Base-by-base conservation (phyloP, 495 filamentous ascomycete genomes). In the Penicillium daleae region DNA sequence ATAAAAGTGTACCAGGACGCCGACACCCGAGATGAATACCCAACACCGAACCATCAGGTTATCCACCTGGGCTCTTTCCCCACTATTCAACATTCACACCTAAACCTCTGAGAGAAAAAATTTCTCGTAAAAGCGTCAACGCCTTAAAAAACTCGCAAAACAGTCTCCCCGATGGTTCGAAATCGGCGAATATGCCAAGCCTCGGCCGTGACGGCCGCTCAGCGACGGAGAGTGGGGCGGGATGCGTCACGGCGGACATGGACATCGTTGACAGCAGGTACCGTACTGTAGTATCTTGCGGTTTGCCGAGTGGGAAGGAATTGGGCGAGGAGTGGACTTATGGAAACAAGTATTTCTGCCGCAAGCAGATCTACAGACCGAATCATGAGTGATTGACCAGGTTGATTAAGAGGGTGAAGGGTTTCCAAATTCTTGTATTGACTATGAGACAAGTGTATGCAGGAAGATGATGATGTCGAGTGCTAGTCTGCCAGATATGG, bases 161-260 rank as follows among this genome's bases (percentile, higher is more conserved):
- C 8, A 33, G 7, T 37, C 27, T 19, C 5, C 6, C 48, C 22
- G 26, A 26, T 15, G 60, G 24, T 24, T 40, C 52, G 5, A 39
- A 39, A 39, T 12, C 35, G 35, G 35, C 35, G 35, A 39, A 39
- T 39, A 17, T 39, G 35, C 35, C 35, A 39, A 39, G 35, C 35
- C 35, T 39, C 35, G 35, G 35, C 35, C 35, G 13, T 37, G 35
- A 37, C 35, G 35, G 35, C 60, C 53, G 44, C 60, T 62, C 60
- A 54, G 60, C 60, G 39, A 62, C 22, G 57, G 32, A 19, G 37
- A 26, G 57, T 52, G 44, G 22, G 40, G 26, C 46, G 21, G 26
- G n/a, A n/a, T n/a, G n/a, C n/a, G n/a, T 4, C 22, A 17, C 21
- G 21, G 13, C 6, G 46, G 46, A 24, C 8, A 33, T 33, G 31